Percentiles rank a stretch among this genome's conserved stretches.
These are phyloP conservation scores for Amesomyces nigricolor DNA, from an alignment of 2,329 filamentous ascomycete species.

Conservation along the genomic window DNA sequence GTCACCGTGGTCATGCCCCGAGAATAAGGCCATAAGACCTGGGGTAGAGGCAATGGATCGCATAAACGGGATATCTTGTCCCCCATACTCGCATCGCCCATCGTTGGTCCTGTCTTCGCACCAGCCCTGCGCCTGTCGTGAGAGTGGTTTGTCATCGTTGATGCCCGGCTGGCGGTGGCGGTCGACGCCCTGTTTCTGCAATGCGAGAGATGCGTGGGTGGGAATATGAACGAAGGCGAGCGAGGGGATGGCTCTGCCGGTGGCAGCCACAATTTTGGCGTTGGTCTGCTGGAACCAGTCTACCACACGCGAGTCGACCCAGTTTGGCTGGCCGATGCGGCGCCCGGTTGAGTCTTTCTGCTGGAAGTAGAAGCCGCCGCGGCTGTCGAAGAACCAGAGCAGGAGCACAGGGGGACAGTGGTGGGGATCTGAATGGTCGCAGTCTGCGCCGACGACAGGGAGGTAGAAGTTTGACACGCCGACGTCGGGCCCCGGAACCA, in stretches of 20 bases:
- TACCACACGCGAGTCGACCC: slow-evolving; percentile 41
- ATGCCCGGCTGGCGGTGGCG: slow-evolving; percentile 31
- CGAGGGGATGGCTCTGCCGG: slow-evolving; percentile 36
- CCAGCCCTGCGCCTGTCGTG: slow-evolving; percentile 32
- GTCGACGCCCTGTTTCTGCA: slow-evolving; percentile 30
- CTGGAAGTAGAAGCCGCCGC: slow-evolving; percentile 43
- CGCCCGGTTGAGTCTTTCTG: slow-evolving; percentile 17
- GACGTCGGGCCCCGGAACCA: slow-evolving; percentile 22
- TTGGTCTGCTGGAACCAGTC: slow-evolving; percentile 40
- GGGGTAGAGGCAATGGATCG: slow-evolving; percentile 43
- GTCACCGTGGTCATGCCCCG: slow-evolving; percentile 56
- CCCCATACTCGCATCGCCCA: slow-evolving; percentile 32
- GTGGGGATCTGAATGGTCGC: not conserved
- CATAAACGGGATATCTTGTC: slow-evolving; percentile 53
- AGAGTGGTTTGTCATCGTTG: slow-evolving; percentile 30
- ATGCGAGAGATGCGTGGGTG: slow-evolving; percentile 28
- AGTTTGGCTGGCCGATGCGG: slow-evolving; percentile 31
- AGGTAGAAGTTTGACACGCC: slow-evolving; percentile 32
- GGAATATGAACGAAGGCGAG: slow-evolving; percentile 48
- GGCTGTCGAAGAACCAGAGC: slow-evolving; percentile 59
- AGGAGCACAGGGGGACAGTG: slow-evolving; percentile 33
- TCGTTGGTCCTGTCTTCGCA: slow-evolving; percentile 25
- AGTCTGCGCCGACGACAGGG: slow-evolving; percentile 27
- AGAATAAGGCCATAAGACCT: slow-evolving; percentile 48
- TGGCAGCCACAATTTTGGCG: slow-evolving; percentile 30